These are phyloP conservation scores for Tetrapisispora iriomotensis DNA, from an alignment of 805 yeast genomes.

Conservation along the genomic window DNA sequence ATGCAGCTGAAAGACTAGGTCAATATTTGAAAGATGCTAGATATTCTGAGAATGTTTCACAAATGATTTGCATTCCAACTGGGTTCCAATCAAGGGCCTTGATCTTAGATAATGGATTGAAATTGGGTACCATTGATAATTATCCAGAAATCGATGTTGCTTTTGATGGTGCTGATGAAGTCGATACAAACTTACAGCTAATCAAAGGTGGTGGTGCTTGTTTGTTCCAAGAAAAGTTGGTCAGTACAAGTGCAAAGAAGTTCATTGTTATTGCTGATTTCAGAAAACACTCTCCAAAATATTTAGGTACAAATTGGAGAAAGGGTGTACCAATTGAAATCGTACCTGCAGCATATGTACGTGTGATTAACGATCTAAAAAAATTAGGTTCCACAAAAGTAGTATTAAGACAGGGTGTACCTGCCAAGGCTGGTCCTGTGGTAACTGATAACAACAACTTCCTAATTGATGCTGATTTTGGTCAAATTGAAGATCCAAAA, in stretches of 20 bases:
- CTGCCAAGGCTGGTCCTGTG: slow-evolving; percentile 94
- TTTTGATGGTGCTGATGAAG: slow-evolving; percentile 98
- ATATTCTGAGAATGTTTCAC: slow-evolving; percentile 17
- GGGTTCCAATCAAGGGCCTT: slow-evolving; percentile 91
- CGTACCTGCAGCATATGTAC: slow-evolving; percentile 78
- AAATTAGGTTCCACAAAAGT: slow-evolving; percentile 44
- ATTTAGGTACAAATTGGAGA: slow-evolving; percentile 72
- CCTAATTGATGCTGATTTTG: slow-evolving; percentile 88
- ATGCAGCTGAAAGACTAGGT: slow-evolving; percentile 89
- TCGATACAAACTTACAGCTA: slow-evolving; percentile 67
- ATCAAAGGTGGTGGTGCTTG: slow-evolving; percentile 99
- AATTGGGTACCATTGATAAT: slow-evolving; percentile 74
- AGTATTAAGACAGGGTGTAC: slow-evolving; percentile 71
- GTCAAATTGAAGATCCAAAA: slow-evolving; percentile 46
- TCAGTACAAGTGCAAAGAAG: slow-evolving; percentile 66
- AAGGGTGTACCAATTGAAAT: slow-evolving; percentile 94
- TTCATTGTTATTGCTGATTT: slow-evolving; percentile 89
- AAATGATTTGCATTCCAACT: slow-evolving; percentile 81
- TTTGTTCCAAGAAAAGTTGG: slow-evolving; percentile 89
- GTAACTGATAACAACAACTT: slow-evolving; percentile 94
- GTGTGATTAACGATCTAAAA: slow-evolving; percentile 55
- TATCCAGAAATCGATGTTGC: slow-evolving; percentile 78
- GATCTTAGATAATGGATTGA: slow-evolving; percentile 71
- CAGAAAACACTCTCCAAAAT: slow-evolving; percentile 61
- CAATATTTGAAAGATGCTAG: slow-evolving; percentile 35